These are phyloP conservation scores for Musa schizocarpa DNA, from an alignment of 176 grass and related monocot genomes.

Conservation along the genomic window DNA sequence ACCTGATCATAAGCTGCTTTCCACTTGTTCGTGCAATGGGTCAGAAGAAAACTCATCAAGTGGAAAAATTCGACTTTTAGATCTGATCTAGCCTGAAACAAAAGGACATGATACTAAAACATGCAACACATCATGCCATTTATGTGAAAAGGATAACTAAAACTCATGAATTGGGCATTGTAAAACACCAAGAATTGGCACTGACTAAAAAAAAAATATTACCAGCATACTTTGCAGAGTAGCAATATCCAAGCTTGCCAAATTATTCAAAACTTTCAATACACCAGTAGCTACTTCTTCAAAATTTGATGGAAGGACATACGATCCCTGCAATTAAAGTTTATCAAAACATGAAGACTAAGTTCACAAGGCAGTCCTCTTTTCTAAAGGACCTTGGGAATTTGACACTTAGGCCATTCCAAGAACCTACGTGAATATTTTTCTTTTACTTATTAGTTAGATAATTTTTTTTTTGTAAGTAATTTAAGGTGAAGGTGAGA, in stretches of 20 bases:
- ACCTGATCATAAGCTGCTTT: slow-evolving; percentile 81
- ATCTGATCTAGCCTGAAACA: slow-evolving; percentile 89
- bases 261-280: slow-evolving; percentile 95
- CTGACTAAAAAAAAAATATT: slow-evolving; percentile 22
- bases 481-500: no score
- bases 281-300: slow-evolving; percentile 97
- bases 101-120: not conserved
- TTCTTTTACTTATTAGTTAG: no score
- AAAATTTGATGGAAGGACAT: slow-evolving; percentile 98
- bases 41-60: slow-evolving; percentile 96
- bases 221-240: slow-evolving; percentile 94
- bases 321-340: slow-evolving; percentile 47
- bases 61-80: slow-evolving; percentile 98
- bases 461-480: no score
- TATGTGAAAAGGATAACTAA: slow-evolving; percentile 2
- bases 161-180: not conserved
- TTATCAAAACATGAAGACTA: slow-evolving; percentile 1
- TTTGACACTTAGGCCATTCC: not conserved
- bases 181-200: not conserved
- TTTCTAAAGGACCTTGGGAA: not conserved
- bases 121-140: slow-evolving; percentile 12
- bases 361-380: not conserved
- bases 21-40: slow-evolving; percentile 96
- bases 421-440: no score
- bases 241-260: slow-evolving; percentile 78